Conservation (phyloP, 148 eudicot species). For the Rhododendron griersonianum region DNA sequence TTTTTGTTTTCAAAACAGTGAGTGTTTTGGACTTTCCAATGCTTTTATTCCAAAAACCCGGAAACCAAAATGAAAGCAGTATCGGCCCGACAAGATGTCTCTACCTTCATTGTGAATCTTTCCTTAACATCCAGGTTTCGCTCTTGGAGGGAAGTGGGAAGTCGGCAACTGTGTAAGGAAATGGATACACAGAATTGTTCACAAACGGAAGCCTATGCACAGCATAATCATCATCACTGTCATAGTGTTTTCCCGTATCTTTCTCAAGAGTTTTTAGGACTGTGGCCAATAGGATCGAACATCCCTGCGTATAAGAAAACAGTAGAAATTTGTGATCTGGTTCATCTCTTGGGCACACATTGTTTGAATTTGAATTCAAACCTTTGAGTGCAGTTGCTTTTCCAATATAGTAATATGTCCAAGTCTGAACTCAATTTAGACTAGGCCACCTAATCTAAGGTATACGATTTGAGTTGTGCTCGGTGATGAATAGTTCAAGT, state of each 20-base stretch:
- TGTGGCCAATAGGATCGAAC: slow-evolving; percentile 37
- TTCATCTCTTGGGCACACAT: background rate
- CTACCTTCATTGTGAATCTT: background rate
- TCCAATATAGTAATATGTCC: background rate
- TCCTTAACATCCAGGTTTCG: slow-evolving; percentile 7
- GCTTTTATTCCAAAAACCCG: background rate
- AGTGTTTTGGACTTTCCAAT: background rate
- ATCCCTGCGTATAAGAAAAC: slow-evolving; percentile 26
- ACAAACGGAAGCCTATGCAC: slow-evolving; percentile 2
- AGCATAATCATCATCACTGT: slow-evolving; percentile 6
- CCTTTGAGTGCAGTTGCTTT: background rate
- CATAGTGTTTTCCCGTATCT: background rate
- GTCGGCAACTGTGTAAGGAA: slow-evolving; percentile 9
- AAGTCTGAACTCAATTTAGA: background rate
- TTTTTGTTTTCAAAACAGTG: background rate
- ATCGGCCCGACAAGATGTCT: background rate
- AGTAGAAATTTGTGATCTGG: background rate
- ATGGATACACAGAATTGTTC: background rate
- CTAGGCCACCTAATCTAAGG: background rate
- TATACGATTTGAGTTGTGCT: background rate
- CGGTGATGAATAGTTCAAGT: background rate
- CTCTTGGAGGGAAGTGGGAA: slow-evolving; percentile 12
- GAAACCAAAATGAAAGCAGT: background rate
- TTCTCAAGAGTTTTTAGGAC: slow-evolving; percentile 18
- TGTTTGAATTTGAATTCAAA: background rate